Evolutionary conservation across 352 stramenopile species (phyloP), one percentile per base, ranked within the genome.

Genomic region (Pilasporangium apinafurcum): DNA sequence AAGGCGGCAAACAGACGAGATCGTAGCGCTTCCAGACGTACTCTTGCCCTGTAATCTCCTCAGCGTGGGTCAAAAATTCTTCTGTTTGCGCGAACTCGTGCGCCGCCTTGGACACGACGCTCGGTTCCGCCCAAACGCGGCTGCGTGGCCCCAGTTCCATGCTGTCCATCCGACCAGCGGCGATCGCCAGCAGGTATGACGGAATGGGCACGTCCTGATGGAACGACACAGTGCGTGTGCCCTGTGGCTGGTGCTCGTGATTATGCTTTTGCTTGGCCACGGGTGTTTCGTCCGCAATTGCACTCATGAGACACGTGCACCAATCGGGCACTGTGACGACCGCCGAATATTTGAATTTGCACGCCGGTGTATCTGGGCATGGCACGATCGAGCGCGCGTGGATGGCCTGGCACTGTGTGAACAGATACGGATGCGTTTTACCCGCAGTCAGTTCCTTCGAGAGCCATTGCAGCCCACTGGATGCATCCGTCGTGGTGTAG

Each of bases 21-120:
- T 99, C 95, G 68, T 98, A 98, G 16, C 93, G 72, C 45, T 81
- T 80, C 94, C 92, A 98, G 5, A 86, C 73, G 66, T 98, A 99
- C n/a, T 73, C 63, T 26, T 89, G 74, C 17, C 80, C 80, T 16
- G 86, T 92, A 34, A 99, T 81, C 10, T 67, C 72, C 63, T 98
- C 95, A 0, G 92, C 96, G 28, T 83, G 75, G 38, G 77, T 48
- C 12, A 99, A 51, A 51, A 97, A 96, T 12, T 75, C 64, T 58
- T 98, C 92, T 2, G 95, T 98, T 53, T 98, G 81, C 5, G 70
- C 67, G 59, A 98, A 99, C 61, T 98, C 95, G 55, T 89, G 81
- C 8, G 86, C 88, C 5, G 90, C 92, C 26, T 70, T 79, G 0
- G 95, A 83, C 0, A 99, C 85, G 21, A 98, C 68, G 8, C 55